A percentile compares a stretch with the other conserved stretches of the same genome.
phyloP scores from a whole-genome alignment of 164 flowering plant genomes.

The Vitis amurensis region DNA sequence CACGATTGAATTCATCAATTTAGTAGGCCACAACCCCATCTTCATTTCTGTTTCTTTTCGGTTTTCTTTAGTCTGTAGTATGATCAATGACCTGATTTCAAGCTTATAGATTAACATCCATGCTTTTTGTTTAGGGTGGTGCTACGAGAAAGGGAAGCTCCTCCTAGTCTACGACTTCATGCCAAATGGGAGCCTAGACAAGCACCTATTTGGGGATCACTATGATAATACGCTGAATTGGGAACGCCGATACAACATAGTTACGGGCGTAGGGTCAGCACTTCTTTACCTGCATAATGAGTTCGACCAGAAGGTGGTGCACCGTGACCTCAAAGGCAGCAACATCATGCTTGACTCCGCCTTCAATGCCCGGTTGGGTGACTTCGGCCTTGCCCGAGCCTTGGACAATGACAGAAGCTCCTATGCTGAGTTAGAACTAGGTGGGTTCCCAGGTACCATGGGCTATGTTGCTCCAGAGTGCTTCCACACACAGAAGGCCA shows the following conservation, averaged over 20 bases:
- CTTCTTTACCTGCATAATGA: slow-evolving; percentile 70
- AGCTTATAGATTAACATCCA: too few species aligned
- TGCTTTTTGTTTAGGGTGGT: slow-evolving; percentile 52
- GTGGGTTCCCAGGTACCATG: slow-evolving; percentile 49
- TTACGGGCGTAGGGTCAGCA: slow-evolving; percentile 66
- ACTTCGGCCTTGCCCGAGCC: slow-evolving; percentile 67
- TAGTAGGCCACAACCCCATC: neutral
- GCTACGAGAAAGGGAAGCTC: slow-evolving; percentile 54
- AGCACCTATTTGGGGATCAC: slow-evolving; percentile 38
- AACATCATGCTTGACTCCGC: slow-evolving; percentile 59
- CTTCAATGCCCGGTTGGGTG: slow-evolving; percentile 61
- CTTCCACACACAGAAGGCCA: slow-evolving; percentile 69
- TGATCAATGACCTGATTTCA: too few species aligned
- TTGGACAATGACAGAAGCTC: slow-evolving; percentile 55
- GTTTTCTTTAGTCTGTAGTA: too few species aligned
- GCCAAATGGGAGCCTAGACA: slow-evolving; percentile 80
- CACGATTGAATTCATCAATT: too few species aligned
- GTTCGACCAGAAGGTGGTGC: slow-evolving; percentile 60
- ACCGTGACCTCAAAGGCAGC: slow-evolving; percentile 65
- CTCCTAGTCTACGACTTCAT: slow-evolving; percentile 71
- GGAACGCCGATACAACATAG: slow-evolving; percentile 44
- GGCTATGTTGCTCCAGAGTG: slow-evolving; percentile 80
- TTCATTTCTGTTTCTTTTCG: too few species aligned
- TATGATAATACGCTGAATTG: slow-evolving; percentile 36
- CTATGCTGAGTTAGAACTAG: slow-evolving; percentile 39